Percentiles rank a stretch among this genome's conserved stretches.
phyloP scores from a whole-genome alignment of 306 rosid species.

The Herpetospermum pedunculosum region DNA sequence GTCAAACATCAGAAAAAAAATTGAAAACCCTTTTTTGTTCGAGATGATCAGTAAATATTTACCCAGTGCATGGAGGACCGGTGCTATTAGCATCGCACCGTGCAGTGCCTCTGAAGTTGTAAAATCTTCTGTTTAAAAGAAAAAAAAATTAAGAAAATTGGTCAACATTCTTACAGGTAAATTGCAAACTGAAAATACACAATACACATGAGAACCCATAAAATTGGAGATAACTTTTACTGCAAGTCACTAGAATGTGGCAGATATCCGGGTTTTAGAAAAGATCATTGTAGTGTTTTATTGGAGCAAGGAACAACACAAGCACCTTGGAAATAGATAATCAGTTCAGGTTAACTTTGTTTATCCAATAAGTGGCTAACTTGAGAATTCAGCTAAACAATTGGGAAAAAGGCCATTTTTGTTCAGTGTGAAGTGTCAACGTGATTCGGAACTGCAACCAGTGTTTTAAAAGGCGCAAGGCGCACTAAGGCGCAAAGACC shows the following conservation, averaged over 20 bases:
- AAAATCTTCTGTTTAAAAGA: slow-evolving; percentile 63
- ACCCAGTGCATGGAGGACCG: slow-evolving; percentile 87
- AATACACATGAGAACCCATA: background rate
- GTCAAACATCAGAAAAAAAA: background rate
- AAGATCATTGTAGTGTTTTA: background rate
- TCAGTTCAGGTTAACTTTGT: background rate
- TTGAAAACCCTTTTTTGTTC: background rate
- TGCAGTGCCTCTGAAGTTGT: slow-evolving; percentile 61
- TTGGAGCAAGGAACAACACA: background rate
- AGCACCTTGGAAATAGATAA: background rate
- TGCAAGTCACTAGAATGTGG: background rate
- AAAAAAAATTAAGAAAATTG: background rate
- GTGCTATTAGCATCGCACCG: slow-evolving; percentile 58
- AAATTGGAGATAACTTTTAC: background rate
- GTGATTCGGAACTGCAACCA: background rate
- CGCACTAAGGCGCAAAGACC: no score
- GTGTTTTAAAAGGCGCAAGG: no score
- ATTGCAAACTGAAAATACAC: background rate
- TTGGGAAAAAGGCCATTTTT: background rate
- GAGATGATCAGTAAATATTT: background rate
- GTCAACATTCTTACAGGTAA: background rate
- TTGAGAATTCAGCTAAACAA: background rate
- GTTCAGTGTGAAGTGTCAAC: background rate
- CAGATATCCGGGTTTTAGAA: background rate
- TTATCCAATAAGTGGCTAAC: background rate